A percentile compares a stretch with the other conserved stretches of the same genome.
These are phyloP conservation scores for Theileria luwenshuni DNA, from an alignment of 169 alveolate genomes.

Conservation along the genomic window DNA sequence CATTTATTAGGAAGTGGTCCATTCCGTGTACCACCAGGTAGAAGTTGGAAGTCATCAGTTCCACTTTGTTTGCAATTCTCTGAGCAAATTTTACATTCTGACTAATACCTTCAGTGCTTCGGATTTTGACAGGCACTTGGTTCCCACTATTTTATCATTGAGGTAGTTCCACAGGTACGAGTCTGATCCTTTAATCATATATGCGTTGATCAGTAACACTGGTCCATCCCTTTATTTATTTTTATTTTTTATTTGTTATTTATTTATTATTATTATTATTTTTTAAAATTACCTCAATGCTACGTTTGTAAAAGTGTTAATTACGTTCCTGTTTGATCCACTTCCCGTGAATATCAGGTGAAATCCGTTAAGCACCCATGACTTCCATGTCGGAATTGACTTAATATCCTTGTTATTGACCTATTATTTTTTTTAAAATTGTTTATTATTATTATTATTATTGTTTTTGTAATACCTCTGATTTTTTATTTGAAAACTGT, in stretches of 20 bases:
- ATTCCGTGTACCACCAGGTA: conserved; percentile 47
- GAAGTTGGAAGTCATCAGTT: conserved; percentile 1
- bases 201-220: conserved; percentile 35
- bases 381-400: conserved; percentile 38
- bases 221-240: conserved; percentile 33
- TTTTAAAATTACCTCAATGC: conserved; percentile 50
- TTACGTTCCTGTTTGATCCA: conserved; percentile 55
- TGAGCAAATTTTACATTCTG: not conserved
- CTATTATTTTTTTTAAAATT: not conserved
- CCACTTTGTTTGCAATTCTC: conserved; percentile 9
- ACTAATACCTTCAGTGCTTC: conserved; percentile 11
- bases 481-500: not conserved
- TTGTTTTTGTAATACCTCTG: not conserved
- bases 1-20: conserved; percentile 28
- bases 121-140: not conserved
- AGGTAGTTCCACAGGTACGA: conserved; percentile 26
- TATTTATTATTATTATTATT: too few species aligned
- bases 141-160: conserved; percentile 4
- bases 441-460: too few species aligned
- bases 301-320: conserved; percentile 26
- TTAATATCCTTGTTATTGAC: not conserved
- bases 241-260: not conserved
- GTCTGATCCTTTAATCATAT: conserved; percentile 28
- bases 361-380: conserved; percentile 63
- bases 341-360: conserved; percentile 53